Base-by-base conservation (phyloP, 176 grass and related monocot species). In the Echinochloa phyllopogon region DNA sequence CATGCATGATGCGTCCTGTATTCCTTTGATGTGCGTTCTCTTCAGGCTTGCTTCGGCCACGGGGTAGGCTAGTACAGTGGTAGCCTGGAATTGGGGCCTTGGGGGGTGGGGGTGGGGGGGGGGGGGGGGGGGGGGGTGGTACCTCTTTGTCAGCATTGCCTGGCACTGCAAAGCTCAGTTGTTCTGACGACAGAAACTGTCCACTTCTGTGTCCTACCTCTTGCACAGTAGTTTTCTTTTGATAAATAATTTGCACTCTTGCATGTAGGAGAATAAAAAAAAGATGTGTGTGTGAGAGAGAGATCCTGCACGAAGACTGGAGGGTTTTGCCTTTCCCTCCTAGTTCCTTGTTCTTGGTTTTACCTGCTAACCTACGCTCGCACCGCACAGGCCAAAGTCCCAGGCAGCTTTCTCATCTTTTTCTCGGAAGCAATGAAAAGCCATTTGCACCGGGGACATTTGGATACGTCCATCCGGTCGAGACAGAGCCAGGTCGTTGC, bases 291-390 rank as follows among this genome's bases (percentile, higher is more conserved):
- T 2, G 8, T 17, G 42, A 2, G 57, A 42, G n/a, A 55, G 43
- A 36, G 14, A 66, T 37, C 70, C 27, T 76, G 78, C 41, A 27
- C 20, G 42, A 47, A 4, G 39, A 74, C 68, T 33, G 51, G 65
- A 85, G 41, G 68, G 47, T 85, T 83, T 80, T 74, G 11, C 68
- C 51, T 51, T 49, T 43, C 21, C 41, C n/a, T 37, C 21, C n/a
- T n/a, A n/a, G n/a, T n/a, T 77, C 53, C 16, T 71, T 70, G 62
- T 88, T 70, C 40, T 20, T 36, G 56, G 42, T 83, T 45, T 51
- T 69, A 62, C 80, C 65, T 83, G 73, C 29, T 33, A 33, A 33
- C 29, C 29, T 33, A 2, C 29, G 2, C 29, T 33, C 29, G 29
- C 29, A 33, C 1, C 29, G 29, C 29, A 65, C 13, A 58, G 36